Base-by-base conservation (phyloP, 495 filamentous ascomycete genomes). In the Aspergillus campestris region DNA sequence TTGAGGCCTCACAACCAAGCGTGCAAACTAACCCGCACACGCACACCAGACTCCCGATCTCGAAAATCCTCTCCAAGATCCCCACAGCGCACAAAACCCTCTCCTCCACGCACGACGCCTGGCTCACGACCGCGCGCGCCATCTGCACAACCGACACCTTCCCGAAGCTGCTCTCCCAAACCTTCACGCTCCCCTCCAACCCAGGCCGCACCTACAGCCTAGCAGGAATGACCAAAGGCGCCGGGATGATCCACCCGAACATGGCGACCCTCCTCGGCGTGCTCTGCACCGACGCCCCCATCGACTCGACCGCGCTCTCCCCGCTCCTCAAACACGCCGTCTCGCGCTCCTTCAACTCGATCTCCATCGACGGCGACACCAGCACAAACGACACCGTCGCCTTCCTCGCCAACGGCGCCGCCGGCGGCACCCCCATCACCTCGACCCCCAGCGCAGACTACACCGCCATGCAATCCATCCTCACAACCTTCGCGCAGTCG, bases 71-170 rank as follows among this genome's bases (percentile, higher is more conserved):
- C 47, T 64, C 74, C 61, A 82, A 81, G 27, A 86, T 99, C 28
- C 90, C 92, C 3, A 74, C 74, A 8, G 91, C 84, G 3, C 74
- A 87, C 59, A 61, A 69, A 37, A 73, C 72, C 41, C 78, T 94
- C 42, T 83, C 80, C 44, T 72, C 75, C 15, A 78, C 81, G 7
- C 90, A 97, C 66, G 77, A 85, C 42, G 77, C 89, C 65, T 99
- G 90, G 90, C 71, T 97, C 34, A 71, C 70, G 27, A 82, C 86
- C 39, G 94, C 94, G 40, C 84, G 83, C 56, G 89, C 92, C 15
- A 99, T 99, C 65, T 96, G 90, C 72, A 99, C 92, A 11, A 99
- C 92, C 27, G 94, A 99, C 66, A 99, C 94, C 27, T 99, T 99
- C 70, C 92, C 94, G 50, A 99, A 99, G 70, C 82, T 99, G 47